phyloP scores from a whole-genome alignment of 2,329 filamentous ascomycete species.

The Reticulascus tulasneorum region DNA sequence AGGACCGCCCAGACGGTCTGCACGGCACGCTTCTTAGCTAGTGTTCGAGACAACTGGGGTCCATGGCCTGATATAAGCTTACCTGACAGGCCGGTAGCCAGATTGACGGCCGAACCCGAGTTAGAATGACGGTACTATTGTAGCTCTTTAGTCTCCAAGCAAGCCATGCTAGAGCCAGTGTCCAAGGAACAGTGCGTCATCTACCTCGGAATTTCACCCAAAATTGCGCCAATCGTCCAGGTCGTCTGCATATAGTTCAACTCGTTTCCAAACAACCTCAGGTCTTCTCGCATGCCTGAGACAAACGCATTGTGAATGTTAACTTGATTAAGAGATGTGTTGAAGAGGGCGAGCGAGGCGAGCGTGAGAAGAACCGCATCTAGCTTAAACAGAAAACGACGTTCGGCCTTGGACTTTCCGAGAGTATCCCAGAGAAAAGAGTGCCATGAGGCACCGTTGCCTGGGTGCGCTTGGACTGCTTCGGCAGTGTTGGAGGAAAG shows the following conservation, averaged over 20 bases:
- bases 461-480: no score
- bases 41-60: slow-evolving; percentile 29
- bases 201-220: slow-evolving; percentile 21
- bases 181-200: no score
- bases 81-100: slow-evolving; percentile 37
- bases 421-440: slow-evolving; percentile 46
- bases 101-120: slow-evolving; percentile 36
- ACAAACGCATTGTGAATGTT: slow-evolving; percentile 32
- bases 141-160: no score
- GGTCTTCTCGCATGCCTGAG: slow-evolving; percentile 20
- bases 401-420: slow-evolving; percentile 35
- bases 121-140: no score
- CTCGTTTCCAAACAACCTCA: slow-evolving; percentile 21
- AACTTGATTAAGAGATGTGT: slow-evolving; percentile 19
- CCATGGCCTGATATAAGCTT: slow-evolving; percentile 29
- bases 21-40: no score
- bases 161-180: no score
- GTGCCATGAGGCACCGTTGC: no score
- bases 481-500: no score
- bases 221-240: slow-evolving; percentile 19
- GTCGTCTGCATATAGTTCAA: slow-evolving; percentile 21
- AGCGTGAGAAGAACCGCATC: slow-evolving; percentile 31
- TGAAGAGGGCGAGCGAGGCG: slow-evolving; percentile 25
- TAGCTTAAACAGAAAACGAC: slow-evolving; percentile 36
- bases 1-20: slow-evolving; percentile 14